Evolutionary conservation across 768 basidiomycete genomes (phyloP).

Genomic region (Rubroboletus satanas): DNA sequence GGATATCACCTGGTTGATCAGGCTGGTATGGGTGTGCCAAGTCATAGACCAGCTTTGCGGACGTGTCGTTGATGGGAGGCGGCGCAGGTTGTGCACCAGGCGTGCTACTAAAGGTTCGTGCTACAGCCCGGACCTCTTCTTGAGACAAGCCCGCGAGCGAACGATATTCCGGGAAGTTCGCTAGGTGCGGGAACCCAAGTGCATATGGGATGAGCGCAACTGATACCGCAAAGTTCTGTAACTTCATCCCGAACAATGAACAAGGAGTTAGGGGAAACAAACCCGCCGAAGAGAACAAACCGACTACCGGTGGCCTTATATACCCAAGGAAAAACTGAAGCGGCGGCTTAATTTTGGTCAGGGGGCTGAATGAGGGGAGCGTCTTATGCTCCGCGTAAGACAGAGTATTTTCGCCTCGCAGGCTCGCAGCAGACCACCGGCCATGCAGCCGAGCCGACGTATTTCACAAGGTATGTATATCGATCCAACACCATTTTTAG

Average conservation of each 20-base stretch:
- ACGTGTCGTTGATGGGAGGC: constrained; percentile 21
- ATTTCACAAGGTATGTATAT: not conserved
- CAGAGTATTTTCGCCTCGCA: not conserved
- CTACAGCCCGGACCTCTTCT: constrained; percentile 11
- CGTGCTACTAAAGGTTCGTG: constrained; percentile 7
- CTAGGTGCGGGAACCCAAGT: constrained; percentile 14
- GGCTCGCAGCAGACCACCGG: not conserved
- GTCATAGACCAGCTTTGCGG: constrained; percentile 22
- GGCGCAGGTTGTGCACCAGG: constrained; percentile 26
- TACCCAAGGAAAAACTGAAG: not conserved
- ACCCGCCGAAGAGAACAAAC: not conserved
- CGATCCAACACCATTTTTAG: not conserved
- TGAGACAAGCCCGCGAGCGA: constrained; percentile 18
- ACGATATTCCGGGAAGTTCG: constrained; percentile 17
- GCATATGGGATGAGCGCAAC: constrained; percentile 5
- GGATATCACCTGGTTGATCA: constrained; percentile 20
- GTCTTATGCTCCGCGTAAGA: no score
- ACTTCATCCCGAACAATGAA: constrained; percentile 1
- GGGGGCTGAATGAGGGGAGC: not conserved
- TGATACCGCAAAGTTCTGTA: constrained; percentile 2
- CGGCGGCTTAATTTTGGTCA: not conserved
- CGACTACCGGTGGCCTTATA: not conserved
- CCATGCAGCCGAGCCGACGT: not conserved
- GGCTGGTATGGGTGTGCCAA: constrained; percentile 13
- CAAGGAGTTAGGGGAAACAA: not conserved